Percentiles rank a stretch among this genome's conserved stretches.
Conservation (phyloP, 2,329 filamentous ascomycete genomes). For the Mycosphaerella sp. region DNA sequence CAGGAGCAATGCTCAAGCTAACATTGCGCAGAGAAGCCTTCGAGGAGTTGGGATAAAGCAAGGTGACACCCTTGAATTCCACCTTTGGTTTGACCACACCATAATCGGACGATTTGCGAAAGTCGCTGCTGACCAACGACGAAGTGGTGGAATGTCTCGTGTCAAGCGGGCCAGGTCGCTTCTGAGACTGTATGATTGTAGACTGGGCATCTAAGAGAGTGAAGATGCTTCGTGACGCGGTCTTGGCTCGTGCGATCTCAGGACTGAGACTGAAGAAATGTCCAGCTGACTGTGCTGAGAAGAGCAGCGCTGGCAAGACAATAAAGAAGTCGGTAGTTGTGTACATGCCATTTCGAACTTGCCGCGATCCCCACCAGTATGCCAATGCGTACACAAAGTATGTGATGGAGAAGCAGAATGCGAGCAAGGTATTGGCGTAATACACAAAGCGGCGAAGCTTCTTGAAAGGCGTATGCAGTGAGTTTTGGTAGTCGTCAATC, state of each 20-base stretch:
- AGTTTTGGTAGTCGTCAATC: conserved; percentile 35
- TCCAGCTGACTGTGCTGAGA: conserved; percentile 44
- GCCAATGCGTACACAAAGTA: conserved; percentile 46
- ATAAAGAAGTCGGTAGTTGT: conserved; percentile 42
- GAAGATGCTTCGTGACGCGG: conserved; percentile 42
- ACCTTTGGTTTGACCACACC: conserved; percentile 19
- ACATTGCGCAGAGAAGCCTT: conserved; percentile 43
- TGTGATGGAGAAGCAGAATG: conserved; percentile 42
- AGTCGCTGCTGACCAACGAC: conserved; percentile 21
- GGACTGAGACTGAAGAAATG: conserved; percentile 44
- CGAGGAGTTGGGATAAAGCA: conserved; percentile 37
- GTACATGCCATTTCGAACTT: conserved; percentile 41
- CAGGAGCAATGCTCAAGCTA: conserved; percentile 44
- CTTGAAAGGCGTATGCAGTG: conserved; percentile 38
- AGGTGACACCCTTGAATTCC: conserved; percentile 35
- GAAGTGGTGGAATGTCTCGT: not conserved
- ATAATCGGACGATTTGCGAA: conserved; percentile 2
- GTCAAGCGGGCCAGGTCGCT: not conserved
- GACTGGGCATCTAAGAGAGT: conserved; percentile 38
- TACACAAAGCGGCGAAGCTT: conserved; percentile 38
- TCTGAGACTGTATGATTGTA: conserved; percentile 28
- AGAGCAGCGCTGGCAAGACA: conserved; percentile 42
- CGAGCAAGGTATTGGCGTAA: conserved; percentile 39
- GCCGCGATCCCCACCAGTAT: conserved; percentile 45
- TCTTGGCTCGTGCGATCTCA: conserved; percentile 42